Percentiles rank a stretch among this genome's conserved stretches.
phyloP scores from a whole-genome alignment of 805 yeast species.

The Candida jianshihensis region DNA sequence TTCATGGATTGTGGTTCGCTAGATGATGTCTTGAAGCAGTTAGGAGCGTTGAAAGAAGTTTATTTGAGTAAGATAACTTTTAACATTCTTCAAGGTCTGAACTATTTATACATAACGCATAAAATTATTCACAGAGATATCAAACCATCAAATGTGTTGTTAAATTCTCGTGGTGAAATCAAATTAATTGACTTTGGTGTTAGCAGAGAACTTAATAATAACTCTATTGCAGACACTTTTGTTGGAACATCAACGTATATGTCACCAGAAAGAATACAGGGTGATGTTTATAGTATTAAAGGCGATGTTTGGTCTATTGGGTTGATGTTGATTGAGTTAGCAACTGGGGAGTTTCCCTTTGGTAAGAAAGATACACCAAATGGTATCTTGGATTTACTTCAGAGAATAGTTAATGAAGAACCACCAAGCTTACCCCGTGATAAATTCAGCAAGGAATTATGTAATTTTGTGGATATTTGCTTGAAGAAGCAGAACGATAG shows the following conservation, averaged over 20 bases:
- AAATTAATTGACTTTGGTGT: conserved; percentile 98
- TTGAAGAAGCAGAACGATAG: conserved; percentile 62
- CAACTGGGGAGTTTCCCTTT: conserved; percentile 80
- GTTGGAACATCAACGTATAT: conserved; percentile 97
- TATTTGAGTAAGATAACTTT: conserved; percentile 69
- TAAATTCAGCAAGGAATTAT: conserved; percentile 37
- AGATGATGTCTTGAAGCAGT: conserved; percentile 60
- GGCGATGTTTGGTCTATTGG: conserved; percentile 98
- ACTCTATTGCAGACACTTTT: conserved; percentile 91
- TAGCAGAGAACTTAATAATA: conserved; percentile 77
- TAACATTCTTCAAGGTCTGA: conserved; percentile 73
- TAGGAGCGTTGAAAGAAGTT: conserved; percentile 60
- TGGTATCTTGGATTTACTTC: conserved; percentile 84
- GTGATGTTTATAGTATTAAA: conserved; percentile 86
- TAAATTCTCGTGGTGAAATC: conserved; percentile 80
- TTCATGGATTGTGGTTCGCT: conserved; percentile 92
- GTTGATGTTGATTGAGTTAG: conserved; percentile 79
- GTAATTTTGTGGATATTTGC: conserved; percentile 68
- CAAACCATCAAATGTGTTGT: conserved; percentile 88
- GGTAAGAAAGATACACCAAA: conserved; percentile 61
- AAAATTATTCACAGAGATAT: conserved; percentile 93
- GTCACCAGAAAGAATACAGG: conserved; percentile 97
- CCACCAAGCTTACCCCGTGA: conserved; percentile 64
- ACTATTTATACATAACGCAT: conserved; percentile 74
- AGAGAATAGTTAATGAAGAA: conserved; percentile 87